Evolutionary conservation across 257 asterid species (phyloP).

Genomic region (Ballota nigra): DNA sequence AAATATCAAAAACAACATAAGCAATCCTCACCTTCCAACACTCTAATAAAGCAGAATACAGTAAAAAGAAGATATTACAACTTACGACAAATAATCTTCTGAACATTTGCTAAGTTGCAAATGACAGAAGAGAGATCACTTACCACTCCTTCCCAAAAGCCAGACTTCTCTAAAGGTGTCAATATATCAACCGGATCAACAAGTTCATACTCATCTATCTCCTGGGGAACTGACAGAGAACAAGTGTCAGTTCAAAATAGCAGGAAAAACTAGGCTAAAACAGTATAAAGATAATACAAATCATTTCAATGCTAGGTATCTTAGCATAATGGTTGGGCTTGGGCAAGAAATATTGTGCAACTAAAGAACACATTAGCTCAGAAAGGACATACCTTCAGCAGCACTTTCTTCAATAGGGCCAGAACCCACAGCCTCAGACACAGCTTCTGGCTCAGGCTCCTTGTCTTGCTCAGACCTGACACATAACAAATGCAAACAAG

Average conservation of each 20-base stretch:
- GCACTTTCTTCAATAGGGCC: conserved; percentile 73
- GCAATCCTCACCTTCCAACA: not conserved
- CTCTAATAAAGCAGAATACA: not conserved
- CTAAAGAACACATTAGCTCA: not conserved
- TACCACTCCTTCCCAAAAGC: conserved; percentile 99
- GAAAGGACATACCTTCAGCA: conserved; percentile 57
- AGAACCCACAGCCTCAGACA: conserved; percentile 54
- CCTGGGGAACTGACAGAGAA: conserved; percentile 78
- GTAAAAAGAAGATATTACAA: conserved; percentile 5
- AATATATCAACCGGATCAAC: conserved; percentile 97
- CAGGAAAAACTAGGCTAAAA: conserved; percentile 13
- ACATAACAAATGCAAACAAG: conserved; percentile 13
- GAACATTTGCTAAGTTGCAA: conserved; percentile 3
- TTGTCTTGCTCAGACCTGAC: conserved; percentile 98
- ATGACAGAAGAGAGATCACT: conserved; percentile 31
- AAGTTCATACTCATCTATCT: conserved; percentile 96
- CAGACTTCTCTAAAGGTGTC: conserved; percentile 94
- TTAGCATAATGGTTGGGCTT: conserved; percentile 10
- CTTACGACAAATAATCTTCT: not conserved
- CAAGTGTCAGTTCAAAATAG: conserved; percentile 31
- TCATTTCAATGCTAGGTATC: conserved; percentile 8
- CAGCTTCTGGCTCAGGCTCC: conserved; percentile 84
- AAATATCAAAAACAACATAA: conserved; percentile 24
- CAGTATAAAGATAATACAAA: conserved; percentile 4
- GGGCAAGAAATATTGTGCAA: conserved; percentile 7